Evolutionary conservation across 169 alveolate species (phyloP).

Genomic region (Plasmodium vivax): DNA sequence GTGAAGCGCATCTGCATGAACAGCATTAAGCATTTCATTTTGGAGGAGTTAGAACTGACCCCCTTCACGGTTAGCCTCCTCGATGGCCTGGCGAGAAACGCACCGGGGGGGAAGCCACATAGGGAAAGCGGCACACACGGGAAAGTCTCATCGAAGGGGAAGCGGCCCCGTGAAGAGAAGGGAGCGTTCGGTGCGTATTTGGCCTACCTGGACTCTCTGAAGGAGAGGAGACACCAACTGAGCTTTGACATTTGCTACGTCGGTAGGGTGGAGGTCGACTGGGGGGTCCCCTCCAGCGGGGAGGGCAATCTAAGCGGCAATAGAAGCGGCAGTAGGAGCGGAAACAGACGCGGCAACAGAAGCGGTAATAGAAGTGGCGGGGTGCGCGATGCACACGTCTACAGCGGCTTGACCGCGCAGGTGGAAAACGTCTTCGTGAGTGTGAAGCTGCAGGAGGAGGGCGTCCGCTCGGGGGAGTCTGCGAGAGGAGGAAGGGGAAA

Average conservation of each 20-base stretch:
- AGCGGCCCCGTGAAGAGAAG: not conserved
- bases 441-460: not conserved
- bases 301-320: not conserved
- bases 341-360: too few relatives aligned
- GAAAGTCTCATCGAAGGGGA: not conserved
- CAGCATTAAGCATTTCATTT: slow-evolving; percentile 15
- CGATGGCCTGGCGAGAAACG: not conserved
- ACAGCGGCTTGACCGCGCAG: not conserved
- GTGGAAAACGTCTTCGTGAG: slow-evolving; percentile 32
- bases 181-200: not conserved
- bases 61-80: not conserved
- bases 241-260: not conserved
- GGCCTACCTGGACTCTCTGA: not conserved
- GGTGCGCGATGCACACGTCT: not conserved
- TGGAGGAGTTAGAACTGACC: slow-evolving; percentile 19
- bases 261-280: not conserved
- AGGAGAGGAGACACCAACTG: not conserved
- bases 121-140: not conserved
- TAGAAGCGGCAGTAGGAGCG: too few relatives aligned
- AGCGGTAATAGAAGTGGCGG: not conserved
- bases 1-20: slow-evolving; percentile 1
- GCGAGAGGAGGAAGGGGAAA: not conserved
- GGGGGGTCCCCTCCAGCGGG: not conserved
- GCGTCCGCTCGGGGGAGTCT: not conserved
- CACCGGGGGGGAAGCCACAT: not conserved